Evolutionary conservation across 2,329 filamentous ascomycete genomes (phyloP), one percentile per base, ranked within the genome.

Genomic region (Diaporthe vaccinii): DNA sequence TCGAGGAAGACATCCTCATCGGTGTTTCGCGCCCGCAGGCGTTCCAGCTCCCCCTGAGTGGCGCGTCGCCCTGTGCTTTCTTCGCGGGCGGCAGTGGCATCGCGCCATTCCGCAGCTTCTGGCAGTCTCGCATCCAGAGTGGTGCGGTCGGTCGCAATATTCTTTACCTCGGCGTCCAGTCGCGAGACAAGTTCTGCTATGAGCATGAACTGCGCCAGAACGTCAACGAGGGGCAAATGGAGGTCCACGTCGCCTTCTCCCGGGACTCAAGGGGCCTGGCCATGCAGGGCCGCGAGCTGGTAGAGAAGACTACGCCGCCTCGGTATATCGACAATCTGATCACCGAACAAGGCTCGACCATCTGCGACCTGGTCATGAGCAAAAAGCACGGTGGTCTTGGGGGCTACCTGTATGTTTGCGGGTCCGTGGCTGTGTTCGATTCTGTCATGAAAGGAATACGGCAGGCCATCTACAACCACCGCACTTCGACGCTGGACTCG

Each of bases 361-460:
- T 90, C 10, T 89, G 87, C 41, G 89, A 90, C 70, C 82, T 90
- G 22, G 87, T 90, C 72, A 90, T 90, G 87, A 88, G 86, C 0
- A 90, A 89, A 81, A 89, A 87, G 59, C 87, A 89, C 61, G 88
- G 88, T 5, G 88, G 88, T 0, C 80, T 87, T 1, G 86, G 86
- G 22, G 86, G 86, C 0, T 85, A 88, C 72, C 81, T 89, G 3
- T 89, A 88, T 75, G 84, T 88, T 20, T 89, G 87, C 77, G 87
- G 87, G 5, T 88, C 86, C 0, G 83, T 88, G 7, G 83, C 85
- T 3, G 86, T 85, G 20, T 90, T 84, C 77, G 88, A 91, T 78
- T 89, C 88, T 0, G 88, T 90, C 62, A 89, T 90, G 85, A 86
- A 82, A 8, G 89, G 89, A 3, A 88, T 90, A 62, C 85, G 87